Evolutionary conservation across 176 grass and related monocot species (phyloP), one percentile per base, ranked within the genome.

Genomic region (Triticum monococcum): DNA sequence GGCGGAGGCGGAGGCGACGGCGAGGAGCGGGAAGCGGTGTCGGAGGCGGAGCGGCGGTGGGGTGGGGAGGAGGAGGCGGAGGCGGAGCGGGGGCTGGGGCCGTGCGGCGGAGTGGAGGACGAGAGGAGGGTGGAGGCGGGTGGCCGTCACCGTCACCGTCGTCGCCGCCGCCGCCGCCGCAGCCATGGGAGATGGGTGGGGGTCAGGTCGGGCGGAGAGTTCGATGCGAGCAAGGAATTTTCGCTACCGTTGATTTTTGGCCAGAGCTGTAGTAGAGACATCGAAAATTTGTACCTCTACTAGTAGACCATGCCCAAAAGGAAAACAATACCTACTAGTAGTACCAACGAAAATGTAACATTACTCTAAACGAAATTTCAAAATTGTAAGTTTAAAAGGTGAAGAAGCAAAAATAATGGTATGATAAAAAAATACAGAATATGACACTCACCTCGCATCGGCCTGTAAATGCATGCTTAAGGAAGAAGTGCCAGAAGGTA

Each of bases 11-110:
- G 67, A 25, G 9, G 73, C 68, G 22, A 78, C 61, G 18, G 82
- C 81, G 73, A 86, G 85, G 68, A 90, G 85, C 24, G 78, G 72
- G 36, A 75, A 54, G 46, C 90, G 83, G 68, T 85, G 90, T 43
- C 88, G 86, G 18, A 91, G 50, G 54, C 46, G 41, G 68, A 90
- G 63, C 6, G 84, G 81, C 65, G 46, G 76, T 8, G 88, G 90
- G 30, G 64, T 62, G 16, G 93, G 88, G 30, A 87, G 18, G 69
- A 80, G 69, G 70, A 88, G 70, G 62, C 75, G 89, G 48, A 91
- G 76, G 61, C 89, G 81, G 26, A 87, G 37, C 37, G 1, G 37
- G 38, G 62, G 30, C n/a, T 57, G 81, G 5, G 74, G 80, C 7
- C 66, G 68, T 10, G 61, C 68, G 0, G 38, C 16, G 9, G 68